Evolutionary conservation across 148 eudicot species (phyloP).

Genomic region (Spergularia bocconei): DNA sequence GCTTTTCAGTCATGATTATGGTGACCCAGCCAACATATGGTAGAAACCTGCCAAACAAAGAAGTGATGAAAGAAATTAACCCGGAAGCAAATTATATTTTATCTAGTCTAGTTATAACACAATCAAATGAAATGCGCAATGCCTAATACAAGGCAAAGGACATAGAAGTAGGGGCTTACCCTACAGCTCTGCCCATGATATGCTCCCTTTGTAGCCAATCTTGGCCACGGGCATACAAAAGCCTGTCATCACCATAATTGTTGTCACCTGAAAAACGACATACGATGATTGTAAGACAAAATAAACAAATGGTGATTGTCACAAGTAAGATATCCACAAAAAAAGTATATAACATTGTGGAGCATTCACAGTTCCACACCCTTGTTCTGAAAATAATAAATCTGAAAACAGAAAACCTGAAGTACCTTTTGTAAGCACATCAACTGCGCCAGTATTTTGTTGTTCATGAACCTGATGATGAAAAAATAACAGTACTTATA

Average conservation of each 20-base stretch:
- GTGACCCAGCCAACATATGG: constrained; percentile 71
- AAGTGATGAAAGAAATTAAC: neutral
- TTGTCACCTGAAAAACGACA: constrained; percentile 56
- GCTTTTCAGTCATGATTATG: constrained; percentile 63
- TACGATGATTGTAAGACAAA: neutral
- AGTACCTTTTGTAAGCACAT: constrained; percentile 65
- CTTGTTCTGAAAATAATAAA: neutral
- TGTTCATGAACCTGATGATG: constrained; percentile 60
- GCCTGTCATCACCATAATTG: constrained; percentile 60
- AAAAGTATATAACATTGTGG: neutral
- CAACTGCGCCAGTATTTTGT: constrained; percentile 53
- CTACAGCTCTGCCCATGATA: constrained; percentile 87
- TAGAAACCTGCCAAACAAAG: constrained; percentile 42
- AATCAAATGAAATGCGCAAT: neutral
- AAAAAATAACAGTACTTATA: neutral
- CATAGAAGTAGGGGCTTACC: constrained; percentile 38
- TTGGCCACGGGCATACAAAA: constrained; percentile 71
- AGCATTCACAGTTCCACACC: neutral
- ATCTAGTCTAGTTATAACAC: neutral
- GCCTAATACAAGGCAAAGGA: neutral
- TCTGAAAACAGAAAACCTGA: neutral
- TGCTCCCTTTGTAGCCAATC: constrained; percentile 76
- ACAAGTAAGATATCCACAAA: neutral
- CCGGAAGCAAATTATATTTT: neutral
- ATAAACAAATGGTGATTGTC: constrained; percentile 3